Conservation (phyloP, 176 grass and related monocot genomes). For the Olyra latifolia region DNA sequence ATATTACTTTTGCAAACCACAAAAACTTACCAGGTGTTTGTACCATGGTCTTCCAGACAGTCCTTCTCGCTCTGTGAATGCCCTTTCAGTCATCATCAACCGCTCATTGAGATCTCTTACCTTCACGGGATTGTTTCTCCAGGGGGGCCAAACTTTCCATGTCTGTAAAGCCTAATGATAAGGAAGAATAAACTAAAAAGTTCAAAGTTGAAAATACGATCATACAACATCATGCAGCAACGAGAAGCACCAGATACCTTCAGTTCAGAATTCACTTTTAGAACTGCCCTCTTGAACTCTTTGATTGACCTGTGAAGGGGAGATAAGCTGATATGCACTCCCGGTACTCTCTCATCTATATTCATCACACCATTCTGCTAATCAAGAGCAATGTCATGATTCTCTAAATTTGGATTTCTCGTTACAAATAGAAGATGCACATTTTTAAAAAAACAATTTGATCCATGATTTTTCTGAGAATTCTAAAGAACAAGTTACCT, state of each 20-base stretch:
- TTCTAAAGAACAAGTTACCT: constrained; percentile 47
- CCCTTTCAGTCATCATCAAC: constrained; percentile 81
- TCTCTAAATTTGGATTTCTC: constrained; percentile 14
- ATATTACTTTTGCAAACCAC: background rate
- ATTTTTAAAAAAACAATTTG: constrained; percentile 16
- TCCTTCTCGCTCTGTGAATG: constrained; percentile 75
- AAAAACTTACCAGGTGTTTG: constrained; percentile 77
- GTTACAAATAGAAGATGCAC: background rate
- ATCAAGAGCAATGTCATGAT: constrained; percentile 20
- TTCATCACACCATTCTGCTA: constrained; percentile 41
- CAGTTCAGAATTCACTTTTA: constrained; percentile 64
- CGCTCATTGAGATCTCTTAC: constrained; percentile 75
- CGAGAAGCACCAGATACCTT: constrained; percentile 48
- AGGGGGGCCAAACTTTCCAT: constrained; percentile 37
- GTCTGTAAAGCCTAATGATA: constrained; percentile 57
- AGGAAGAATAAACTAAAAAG: background rate
- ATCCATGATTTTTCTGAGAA: constrained; percentile 3
- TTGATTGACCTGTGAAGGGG: constrained; percentile 74
- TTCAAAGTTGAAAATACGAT: background rate
- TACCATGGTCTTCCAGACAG: constrained; percentile 75
- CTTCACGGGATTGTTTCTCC: constrained; percentile 54
- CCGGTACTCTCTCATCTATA: constrained; percentile 40
- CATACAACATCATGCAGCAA: background rate
- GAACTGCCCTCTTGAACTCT: constrained; percentile 60
- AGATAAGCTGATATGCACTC: constrained; percentile 59